phyloP scores from a whole-genome alignment of 331 rosid genomes.

The Erythrophleum ivorense region DNA sequence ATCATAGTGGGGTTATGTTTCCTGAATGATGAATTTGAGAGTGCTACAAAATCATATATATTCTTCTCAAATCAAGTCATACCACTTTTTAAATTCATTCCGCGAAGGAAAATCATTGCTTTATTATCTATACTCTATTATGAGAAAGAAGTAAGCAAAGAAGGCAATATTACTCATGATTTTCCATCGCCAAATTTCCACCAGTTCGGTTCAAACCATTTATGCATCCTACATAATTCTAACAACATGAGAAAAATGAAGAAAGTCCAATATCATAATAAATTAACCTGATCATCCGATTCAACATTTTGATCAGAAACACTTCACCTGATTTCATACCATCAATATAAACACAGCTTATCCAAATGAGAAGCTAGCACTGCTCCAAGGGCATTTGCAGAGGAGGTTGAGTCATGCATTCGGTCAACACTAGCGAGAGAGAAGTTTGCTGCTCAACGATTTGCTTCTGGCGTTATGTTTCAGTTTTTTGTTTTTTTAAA shows the following conservation, averaged over 20 bases:
- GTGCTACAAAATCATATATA: too few relatives aligned
- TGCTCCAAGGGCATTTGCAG: conserved; percentile 75
- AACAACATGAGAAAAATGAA: conserved; percentile 26
- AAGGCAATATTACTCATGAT: conserved; percentile 53
- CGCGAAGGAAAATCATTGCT: conserved; percentile 6
- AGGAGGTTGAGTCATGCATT: conserved; percentile 31
- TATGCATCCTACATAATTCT: conserved; percentile 56
- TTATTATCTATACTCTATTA: conserved; percentile 1
- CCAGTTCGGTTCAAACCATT: conserved; percentile 84
- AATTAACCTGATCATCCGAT: conserved; percentile 31
- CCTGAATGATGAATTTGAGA: too few relatives aligned
- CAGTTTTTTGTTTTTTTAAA: too few relatives aligned
- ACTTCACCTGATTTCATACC: conserved; percentile 93
- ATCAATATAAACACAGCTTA: conserved; percentile 75
- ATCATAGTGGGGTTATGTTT: not conserved
- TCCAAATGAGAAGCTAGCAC: conserved; percentile 59
- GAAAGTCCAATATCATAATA: conserved; percentile 20
- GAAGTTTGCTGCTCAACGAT: too few relatives aligned
- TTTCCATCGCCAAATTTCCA: conserved; percentile 88
- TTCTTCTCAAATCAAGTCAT: conserved; percentile 21
- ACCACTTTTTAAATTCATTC: conserved; percentile 7
- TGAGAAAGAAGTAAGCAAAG: not conserved
- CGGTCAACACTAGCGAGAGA: not conserved
- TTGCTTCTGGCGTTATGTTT: too few relatives aligned
- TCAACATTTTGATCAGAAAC: conserved; percentile 35